Evolutionary conservation across 2,329 filamentous ascomycete species (phyloP), one percentile per base, ranked within the genome.

Genomic region (Sclerotinia glacialis): DNA sequence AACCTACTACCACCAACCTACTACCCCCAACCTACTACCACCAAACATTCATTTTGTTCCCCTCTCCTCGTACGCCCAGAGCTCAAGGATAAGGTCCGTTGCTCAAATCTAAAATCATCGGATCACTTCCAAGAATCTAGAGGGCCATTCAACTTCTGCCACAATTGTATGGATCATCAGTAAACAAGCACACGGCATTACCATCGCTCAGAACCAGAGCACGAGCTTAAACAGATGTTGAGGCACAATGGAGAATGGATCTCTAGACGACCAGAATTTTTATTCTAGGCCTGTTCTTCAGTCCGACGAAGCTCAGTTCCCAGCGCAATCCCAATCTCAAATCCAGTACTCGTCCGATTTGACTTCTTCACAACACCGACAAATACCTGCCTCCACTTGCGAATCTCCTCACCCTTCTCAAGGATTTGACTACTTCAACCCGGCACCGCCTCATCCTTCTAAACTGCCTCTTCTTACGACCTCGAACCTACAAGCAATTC

Each of bases 241-340:
- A 70, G 68, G 65, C 73, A 74, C 65, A 61, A 76, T 76, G 75
- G 74, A 76, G 61, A 70, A 67, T 67, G 71, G 67, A 67, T 74
- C 74, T 69, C 71, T 73, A 66, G 71, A 71, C 68, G 74, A 77
- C 70, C 74, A 75, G 71, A 75, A 76, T 66, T 75, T 74, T 67
- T 74, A 74, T 68, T 71, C 73, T 69, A 71, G 72, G 69, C 71
- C 68, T 28, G 49, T 66, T 47, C 64, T 68, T 50, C 66, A 50
- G 34, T 67, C 62, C n/a, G 56, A 46, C n/a, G 56, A 46, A 44
- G 42, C 47, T 62, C 64, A 61, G 26, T 47, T 49, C 31, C 56
- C 61, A 59, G 54, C 55, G 23, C 64, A 60, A 59, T 60, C 44
- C 16, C 34, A 42, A 59, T 60, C 31, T 28, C 44, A 60, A 40